phyloP scores from a whole-genome alignment of 495 filamentous ascomycete genomes.

The Tuber melanosporum region DNA sequence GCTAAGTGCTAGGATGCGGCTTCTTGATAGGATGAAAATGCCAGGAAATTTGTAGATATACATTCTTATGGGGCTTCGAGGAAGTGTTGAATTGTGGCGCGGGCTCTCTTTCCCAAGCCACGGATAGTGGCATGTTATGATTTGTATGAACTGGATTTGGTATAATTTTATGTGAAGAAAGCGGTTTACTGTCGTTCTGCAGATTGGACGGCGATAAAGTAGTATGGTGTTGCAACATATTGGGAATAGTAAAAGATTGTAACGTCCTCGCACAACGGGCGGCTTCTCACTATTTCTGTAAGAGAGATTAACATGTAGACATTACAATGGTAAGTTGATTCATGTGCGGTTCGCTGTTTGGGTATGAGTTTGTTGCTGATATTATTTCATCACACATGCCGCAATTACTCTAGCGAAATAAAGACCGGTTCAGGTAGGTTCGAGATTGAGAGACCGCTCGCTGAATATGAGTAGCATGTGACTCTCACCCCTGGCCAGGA shows the following conservation, averaged over 20 bases:
- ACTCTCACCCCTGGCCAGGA: slow-evolving; percentile 58
- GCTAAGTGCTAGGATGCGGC: slow-evolving; percentile 87
- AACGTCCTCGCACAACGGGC: slow-evolving; percentile 93
- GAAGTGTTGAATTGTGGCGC: slow-evolving; percentile 82
- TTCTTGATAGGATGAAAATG: slow-evolving; percentile 84
- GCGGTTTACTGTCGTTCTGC: slow-evolving; percentile 93
- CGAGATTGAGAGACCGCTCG: slow-evolving; percentile 60
- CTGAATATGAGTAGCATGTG: slow-evolving; percentile 47
- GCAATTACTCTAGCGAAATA: slow-evolving; percentile 69
- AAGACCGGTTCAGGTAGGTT: slow-evolving; percentile 63
- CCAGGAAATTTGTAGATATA: slow-evolving; percentile 93
- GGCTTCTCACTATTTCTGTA: slow-evolving; percentile 75
- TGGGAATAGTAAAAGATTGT: slow-evolving; percentile 84
- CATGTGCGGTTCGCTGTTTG: background rate
- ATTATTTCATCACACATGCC: slow-evolving; percentile 55
- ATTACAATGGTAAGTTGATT: slow-evolving; percentile 69
- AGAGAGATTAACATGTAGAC: slow-evolving; percentile 81
- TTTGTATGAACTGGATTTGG: slow-evolving; percentile 14
- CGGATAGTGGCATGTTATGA: slow-evolving; percentile 37
- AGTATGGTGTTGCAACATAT: slow-evolving; percentile 75
- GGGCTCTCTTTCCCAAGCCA: slow-evolving; percentile 26
- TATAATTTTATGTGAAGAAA: slow-evolving; percentile 90
- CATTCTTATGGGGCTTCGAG: slow-evolving; percentile 85
- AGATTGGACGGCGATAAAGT: slow-evolving; percentile 95
- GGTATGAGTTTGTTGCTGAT: slow-evolving; percentile 14